phyloP scores from a whole-genome alignment of 164 flowering plant genomes.

The Hamamelis virginiana region DNA sequence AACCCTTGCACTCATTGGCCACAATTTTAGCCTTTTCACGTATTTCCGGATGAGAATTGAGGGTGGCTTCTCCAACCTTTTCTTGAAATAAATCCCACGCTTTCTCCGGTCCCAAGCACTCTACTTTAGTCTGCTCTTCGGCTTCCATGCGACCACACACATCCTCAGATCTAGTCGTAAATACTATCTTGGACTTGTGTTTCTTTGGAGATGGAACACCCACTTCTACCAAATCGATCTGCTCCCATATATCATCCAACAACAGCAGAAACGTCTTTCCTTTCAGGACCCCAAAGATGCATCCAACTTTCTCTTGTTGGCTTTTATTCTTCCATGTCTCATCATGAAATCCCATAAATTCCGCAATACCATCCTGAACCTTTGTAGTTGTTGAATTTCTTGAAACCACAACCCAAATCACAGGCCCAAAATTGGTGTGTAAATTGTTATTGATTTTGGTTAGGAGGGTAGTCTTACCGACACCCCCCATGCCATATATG shows the following conservation, averaged over 20 bases:
- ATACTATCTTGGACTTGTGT: neutral
- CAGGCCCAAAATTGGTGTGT: neutral
- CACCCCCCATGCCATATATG: no score
- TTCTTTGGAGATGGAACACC: conserved; percentile 9
- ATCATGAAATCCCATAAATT: no score
- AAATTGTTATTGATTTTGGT: neutral
- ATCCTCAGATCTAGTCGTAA: neutral
- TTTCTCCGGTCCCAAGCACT: conserved; percentile 1
- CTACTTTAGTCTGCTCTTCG: conserved; percentile 1
- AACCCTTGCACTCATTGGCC: conserved; percentile 12
- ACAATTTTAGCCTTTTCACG: neutral
- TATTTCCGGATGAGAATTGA: conserved; percentile 13
- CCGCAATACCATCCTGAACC: no score
- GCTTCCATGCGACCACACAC: conserved; percentile 21
- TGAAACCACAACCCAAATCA: neutral
- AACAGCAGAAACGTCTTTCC: neutral
- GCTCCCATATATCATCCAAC: conserved; percentile 18
- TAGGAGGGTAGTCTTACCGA: neutral
- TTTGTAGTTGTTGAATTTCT: neutral
- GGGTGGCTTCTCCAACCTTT: conserved; percentile 15
- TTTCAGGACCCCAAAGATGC: neutral
- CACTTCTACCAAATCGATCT: conserved; percentile 2
- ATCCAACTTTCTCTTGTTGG: neutral
- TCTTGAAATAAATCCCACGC: conserved; percentile 16
- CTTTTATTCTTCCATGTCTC: neutral